Conservation (phyloP, 345 rosid genomes). For the Melaleuca quinquenervia region DNA sequence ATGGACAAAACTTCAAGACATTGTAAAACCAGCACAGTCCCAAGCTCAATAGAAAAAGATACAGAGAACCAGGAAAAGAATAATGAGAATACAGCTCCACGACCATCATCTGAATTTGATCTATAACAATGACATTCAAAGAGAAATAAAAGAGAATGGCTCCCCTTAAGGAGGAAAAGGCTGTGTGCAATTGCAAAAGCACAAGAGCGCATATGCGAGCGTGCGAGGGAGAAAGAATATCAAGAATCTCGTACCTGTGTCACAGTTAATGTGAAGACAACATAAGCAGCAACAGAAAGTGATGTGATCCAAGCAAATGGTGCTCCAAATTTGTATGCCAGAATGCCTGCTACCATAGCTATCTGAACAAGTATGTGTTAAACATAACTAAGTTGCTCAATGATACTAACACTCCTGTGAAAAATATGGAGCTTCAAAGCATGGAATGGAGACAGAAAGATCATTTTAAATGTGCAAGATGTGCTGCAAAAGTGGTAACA, state of each 20-base stretch:
- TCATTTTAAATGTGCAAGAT: background rate
- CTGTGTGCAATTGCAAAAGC: background rate
- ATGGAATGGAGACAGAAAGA: background rate
- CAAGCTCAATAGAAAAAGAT: background rate
- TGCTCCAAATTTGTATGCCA: conserved; percentile 94
- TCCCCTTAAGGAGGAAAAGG: background rate
- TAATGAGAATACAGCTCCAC: background rate
- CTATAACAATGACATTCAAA: background rate
- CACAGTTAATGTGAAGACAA: conserved; percentile 71
- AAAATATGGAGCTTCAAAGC: conserved; percentile 6
- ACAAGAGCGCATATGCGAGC: too few species aligned
- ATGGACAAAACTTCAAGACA: background rate
- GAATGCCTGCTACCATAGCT: conserved; percentile 91
- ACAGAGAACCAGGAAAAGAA: background rate
- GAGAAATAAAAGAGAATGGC: background rate
- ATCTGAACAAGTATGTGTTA: conserved; percentile 59
- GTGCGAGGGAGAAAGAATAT: background rate
- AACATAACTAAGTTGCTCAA: conserved; percentile 5
- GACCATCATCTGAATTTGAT: background rate
- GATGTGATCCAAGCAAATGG: conserved; percentile 99
- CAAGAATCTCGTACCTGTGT: conserved; percentile 54
- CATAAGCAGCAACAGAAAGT: conserved; percentile 80
- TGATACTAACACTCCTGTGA: conserved; percentile 1
- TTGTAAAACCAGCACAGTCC: background rate
- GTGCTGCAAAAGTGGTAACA: background rate